Conservation (phyloP, 768 basidiomycete species). For the Termitomyces titanicus region DNA sequence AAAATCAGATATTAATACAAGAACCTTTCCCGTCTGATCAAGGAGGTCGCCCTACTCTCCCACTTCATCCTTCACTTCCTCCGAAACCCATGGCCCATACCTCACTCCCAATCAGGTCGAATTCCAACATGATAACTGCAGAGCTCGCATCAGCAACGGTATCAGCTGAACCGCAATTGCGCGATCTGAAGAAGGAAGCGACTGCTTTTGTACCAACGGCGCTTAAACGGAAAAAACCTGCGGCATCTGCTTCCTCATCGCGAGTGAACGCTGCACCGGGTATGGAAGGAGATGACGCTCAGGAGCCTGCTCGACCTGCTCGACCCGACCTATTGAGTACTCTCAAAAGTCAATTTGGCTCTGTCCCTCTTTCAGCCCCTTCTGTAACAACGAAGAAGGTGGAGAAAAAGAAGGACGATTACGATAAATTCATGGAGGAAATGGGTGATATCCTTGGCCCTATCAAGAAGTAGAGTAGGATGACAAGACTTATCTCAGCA, state of each 20-base stretch:
- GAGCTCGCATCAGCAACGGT: slow-evolving; percentile 61
- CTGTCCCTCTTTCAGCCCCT: slow-evolving; percentile 23
- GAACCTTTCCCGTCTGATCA: slow-evolving; percentile 73
- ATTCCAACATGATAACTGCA: slow-evolving; percentile 24
- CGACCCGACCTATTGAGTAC: slow-evolving; percentile 67
- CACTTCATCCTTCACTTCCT: slow-evolving; percentile 41
- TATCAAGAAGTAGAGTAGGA: slow-evolving; percentile 14
- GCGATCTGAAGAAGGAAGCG: slow-evolving; percentile 93
- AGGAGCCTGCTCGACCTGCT: slow-evolving; percentile 28
- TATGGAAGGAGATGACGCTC: slow-evolving; percentile 30
- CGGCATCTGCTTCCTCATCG: slow-evolving; percentile 27
- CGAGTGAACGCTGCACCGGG: slow-evolving; percentile 67
- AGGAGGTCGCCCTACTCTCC: slow-evolving; percentile 31
- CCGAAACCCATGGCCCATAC: slow-evolving; percentile 35
- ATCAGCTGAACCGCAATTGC: slow-evolving; percentile 80
- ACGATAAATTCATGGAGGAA: slow-evolving; percentile 73
- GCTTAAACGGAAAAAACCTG: slow-evolving; percentile 70
- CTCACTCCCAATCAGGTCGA: slow-evolving; percentile 30
- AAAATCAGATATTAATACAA: slow-evolving; percentile 53
- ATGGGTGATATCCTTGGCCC: slow-evolving; percentile 62
- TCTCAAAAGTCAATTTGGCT: slow-evolving; percentile 58
- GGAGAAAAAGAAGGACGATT: slow-evolving; percentile 58
- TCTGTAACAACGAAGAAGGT: slow-evolving; percentile 20
- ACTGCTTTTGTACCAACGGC: slow-evolving; percentile 87
- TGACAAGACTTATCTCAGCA: not conserved